These are phyloP conservation scores for Yarrowia galli DNA, from an alignment of 1,139 yeast species.

Conservation along the genomic window DNA sequence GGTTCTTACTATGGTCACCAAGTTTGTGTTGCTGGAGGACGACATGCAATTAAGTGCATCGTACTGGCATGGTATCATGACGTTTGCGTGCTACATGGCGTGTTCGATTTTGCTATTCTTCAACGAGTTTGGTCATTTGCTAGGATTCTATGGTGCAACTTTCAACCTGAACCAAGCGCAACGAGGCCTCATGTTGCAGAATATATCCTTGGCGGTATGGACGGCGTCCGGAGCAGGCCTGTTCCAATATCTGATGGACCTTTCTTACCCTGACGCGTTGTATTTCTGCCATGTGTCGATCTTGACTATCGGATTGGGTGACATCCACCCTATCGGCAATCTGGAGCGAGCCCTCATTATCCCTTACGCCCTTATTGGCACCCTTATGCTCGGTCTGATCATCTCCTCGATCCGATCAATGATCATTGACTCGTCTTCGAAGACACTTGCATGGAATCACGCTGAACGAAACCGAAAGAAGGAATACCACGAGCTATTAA, in stretches of 20 bases:
- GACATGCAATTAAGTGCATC: conserved; percentile 39
- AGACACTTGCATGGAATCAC: conserved; percentile 54
- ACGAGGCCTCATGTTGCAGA: conserved; percentile 73
- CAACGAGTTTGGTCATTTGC: conserved; percentile 67
- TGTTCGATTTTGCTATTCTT: conserved; percentile 62
- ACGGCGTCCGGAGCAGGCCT: conserved; percentile 71
- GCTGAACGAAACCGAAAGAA: conserved; percentile 43
- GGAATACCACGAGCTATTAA: conserved; percentile 40
- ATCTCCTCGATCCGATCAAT: conserved; percentile 73
- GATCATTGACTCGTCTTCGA: conserved; percentile 64
- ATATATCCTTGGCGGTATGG: conserved; percentile 71
- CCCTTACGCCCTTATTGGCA: conserved; percentile 71
- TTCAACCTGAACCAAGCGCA: conserved; percentile 73
- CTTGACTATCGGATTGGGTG: conserved; percentile 83
- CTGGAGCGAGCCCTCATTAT: conserved; percentile 66
- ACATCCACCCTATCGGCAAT: conserved; percentile 61
- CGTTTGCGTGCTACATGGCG: conserved; percentile 64
- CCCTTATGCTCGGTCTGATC: conserved; percentile 73
- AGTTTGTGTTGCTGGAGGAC: conserved; percentile 46
- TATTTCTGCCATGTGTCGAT: conserved; percentile 76
- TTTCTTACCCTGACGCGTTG: conserved; percentile 66
- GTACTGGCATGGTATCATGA: conserved; percentile 76
- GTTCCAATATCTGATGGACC: conserved; percentile 55
- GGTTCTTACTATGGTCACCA: conserved; percentile 55
- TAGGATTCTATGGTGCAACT: conserved; percentile 68